These are phyloP conservation scores for Prunus salicina DNA, from an alignment of 306 rosid genomes.

Conservation along the genomic window DNA sequence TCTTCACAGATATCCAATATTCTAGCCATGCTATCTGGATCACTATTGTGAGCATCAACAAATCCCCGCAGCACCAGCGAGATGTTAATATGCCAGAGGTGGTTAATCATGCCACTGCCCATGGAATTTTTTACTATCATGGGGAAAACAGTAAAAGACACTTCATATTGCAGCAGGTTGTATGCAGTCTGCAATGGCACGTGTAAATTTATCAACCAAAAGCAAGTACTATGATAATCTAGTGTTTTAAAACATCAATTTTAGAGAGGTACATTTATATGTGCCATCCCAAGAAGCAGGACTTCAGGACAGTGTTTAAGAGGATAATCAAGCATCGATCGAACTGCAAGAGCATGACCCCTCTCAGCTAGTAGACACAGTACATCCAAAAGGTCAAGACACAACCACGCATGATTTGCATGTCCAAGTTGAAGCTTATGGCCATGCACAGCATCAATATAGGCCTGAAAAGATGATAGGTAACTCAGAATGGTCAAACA, in stretches of 20 bases:
- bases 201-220: constrained; percentile 21
- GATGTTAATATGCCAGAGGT: constrained; percentile 81
- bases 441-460: constrained; percentile 67
- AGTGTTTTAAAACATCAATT: background rate
- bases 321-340: constrained; percentile 75
- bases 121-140: constrained; percentile 52
- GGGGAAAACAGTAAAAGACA: constrained; percentile 65
- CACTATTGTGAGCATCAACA: constrained; percentile 59
- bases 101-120: constrained; percentile 59
- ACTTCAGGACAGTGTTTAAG: constrained; percentile 88
- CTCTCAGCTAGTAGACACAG: constrained; percentile 89
- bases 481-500: constrained; percentile 6
- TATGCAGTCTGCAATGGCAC: constrained; percentile 75
- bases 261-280: constrained; percentile 52
- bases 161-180: constrained; percentile 84
- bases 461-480: constrained; percentile 45
- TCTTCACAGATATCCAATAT: constrained; percentile 84
- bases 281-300: constrained; percentile 90
- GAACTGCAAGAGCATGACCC: constrained; percentile 87
- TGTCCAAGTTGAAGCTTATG: constrained; percentile 76
- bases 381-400: constrained; percentile 75
- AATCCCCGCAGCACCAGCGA: constrained; percentile 76
- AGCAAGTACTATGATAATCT: background rate
- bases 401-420: constrained; percentile 90
- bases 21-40: constrained; percentile 53